Evolutionary conservation across 129 eudicot genomes (phyloP).

Genomic region (Escallonia rubra): DNA sequence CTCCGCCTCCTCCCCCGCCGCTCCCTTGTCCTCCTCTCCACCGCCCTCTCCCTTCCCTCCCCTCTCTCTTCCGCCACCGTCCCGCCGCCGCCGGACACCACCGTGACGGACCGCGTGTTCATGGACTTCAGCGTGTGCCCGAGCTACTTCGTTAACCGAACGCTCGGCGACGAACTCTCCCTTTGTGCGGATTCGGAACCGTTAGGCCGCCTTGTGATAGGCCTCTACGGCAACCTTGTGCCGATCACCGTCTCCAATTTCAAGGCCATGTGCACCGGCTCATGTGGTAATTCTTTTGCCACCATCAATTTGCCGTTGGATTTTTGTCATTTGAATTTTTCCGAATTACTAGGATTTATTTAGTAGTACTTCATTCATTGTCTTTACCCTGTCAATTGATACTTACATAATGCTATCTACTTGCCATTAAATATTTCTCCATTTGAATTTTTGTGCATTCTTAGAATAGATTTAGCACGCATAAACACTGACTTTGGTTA

Average conservation of each 20-base stretch:
- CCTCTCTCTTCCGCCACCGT: constrained; percentile 31
- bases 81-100: constrained; percentile 59
- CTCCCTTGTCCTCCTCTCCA: constrained; percentile 64
- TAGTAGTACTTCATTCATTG: too few species aligned
- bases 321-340: too few species aligned
- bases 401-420: too few species aligned
- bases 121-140: constrained; percentile 85
- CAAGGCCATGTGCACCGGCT: constrained; percentile 79
- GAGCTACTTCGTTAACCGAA: constrained; percentile 60
- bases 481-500: too few species aligned
- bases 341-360: too few species aligned
- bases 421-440: too few species aligned
- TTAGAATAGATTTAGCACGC: too few species aligned
- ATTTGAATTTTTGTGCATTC: too few species aligned
- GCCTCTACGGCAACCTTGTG: constrained; percentile 74
- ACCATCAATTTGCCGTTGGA: too few species aligned
- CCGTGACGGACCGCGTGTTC: constrained; percentile 84
- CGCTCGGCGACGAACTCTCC: constrained; percentile 56
- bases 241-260: constrained; percentile 88
- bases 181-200: constrained; percentile 65
- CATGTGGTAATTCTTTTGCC: neutral
- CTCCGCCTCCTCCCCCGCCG: constrained; percentile 46
- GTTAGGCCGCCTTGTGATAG: constrained; percentile 70
- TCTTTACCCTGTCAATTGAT: too few species aligned
- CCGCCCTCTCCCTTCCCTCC: constrained; percentile 33